A percentile compares a stretch with the other conserved stretches of the same genome.
Evolutionary conservation across 768 basidiomycete genomes (phyloP).

Genomic region (Mycena leptocephala): DNA sequence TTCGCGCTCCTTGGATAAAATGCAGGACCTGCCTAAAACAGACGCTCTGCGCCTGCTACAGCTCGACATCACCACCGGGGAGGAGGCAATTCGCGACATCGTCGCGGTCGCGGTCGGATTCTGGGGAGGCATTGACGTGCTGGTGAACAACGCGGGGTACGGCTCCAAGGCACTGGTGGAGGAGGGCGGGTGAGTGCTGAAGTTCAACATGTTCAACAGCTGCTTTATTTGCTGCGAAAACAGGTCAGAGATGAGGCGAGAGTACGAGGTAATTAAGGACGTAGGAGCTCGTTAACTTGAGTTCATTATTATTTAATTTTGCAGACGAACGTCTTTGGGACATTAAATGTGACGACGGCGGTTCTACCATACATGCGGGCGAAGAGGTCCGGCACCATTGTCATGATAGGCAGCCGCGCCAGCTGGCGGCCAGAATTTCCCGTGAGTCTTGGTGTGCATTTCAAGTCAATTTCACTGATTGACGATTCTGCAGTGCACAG

Average conservation of each 20-base stretch:
- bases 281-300: neutral
- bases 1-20: constrained; percentile 52
- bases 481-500: neutral
- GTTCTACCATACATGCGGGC: constrained; percentile 57
- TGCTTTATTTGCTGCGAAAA: neutral
- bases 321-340: constrained; percentile 60
- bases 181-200: constrained; percentile 55
- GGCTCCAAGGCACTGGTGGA: constrained; percentile 53
- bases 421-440: constrained; percentile 51
- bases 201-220: neutral
- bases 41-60: constrained; percentile 46
- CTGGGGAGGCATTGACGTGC: constrained; percentile 60
- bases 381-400: constrained; percentile 53
- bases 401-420: constrained; percentile 59
- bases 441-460: neutral
- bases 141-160: constrained; percentile 64
- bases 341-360: constrained; percentile 62
- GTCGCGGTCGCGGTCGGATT: constrained; percentile 50
- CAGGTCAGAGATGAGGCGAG: constrained; percentile 15
- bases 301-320: neutral
- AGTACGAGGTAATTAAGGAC: constrained; percentile 17
- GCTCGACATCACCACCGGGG: constrained; percentile 55
- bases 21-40: constrained; percentile 38
- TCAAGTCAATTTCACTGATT: no score
- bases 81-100: constrained; percentile 45